A percentile compares a stretch with the other conserved stretches of the same genome.
Conservation (phyloP, 441 rosid genomes). For the Mallotus japonicus region DNA sequence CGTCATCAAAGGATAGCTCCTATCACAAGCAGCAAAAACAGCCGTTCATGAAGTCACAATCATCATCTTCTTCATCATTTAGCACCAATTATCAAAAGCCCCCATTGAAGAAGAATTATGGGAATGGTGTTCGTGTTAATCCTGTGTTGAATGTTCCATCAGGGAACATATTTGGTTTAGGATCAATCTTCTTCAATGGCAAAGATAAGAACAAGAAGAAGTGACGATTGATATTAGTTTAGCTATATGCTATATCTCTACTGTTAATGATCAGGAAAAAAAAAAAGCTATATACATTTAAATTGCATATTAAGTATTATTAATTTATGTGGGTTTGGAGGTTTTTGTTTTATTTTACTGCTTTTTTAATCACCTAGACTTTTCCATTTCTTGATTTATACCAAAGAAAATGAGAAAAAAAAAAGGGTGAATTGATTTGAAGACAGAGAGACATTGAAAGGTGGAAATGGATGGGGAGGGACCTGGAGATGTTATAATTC, state of each 20-base stretch:
- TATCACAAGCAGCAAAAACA: constrained; percentile 46
- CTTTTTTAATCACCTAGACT: not conserved
- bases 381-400: not conserved
- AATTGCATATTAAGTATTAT: not conserved
- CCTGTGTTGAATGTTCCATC: constrained; percentile 75
- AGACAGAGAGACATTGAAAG: constrained; percentile 21
- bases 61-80: constrained; percentile 27
- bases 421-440: not conserved
- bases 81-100: constrained; percentile 47
- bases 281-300: not conserved
- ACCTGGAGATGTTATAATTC: constrained; percentile 27
- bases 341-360: not conserved
- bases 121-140: constrained; percentile 50
- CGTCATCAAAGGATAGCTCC: constrained; percentile 35
- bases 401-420: not conserved
- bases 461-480: constrained; percentile 29
- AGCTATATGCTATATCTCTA: not conserved
- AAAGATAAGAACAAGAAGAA: constrained; percentile 74
- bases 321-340: constrained; percentile 4
- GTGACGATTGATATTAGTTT: constrained; percentile 21
- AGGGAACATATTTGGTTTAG: constrained; percentile 69
- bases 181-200: constrained; percentile 62
- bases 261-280: not conserved
- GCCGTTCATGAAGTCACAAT: constrained; percentile 22
- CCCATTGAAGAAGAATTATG: constrained; percentile 65